phyloP scores from a whole-genome alignment of 2,329 filamentous ascomycete species.

The Talaromyces sp. region DNA sequence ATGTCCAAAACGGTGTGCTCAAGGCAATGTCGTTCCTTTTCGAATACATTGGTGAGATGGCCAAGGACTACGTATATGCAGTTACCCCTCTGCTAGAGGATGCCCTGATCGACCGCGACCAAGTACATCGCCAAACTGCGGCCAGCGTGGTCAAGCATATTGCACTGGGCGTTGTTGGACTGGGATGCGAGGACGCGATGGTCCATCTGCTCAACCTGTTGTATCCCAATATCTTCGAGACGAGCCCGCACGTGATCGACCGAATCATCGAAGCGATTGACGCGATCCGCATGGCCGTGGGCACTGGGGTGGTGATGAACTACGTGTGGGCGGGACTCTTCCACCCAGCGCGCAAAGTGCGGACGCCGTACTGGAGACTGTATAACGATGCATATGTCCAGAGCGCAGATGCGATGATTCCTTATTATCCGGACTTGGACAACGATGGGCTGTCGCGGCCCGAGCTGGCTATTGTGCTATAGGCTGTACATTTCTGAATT shows the following conservation, averaged over 20 bases:
- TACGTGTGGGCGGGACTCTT: slow-evolving; percentile 98
- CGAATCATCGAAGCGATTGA: slow-evolving; percentile 96
- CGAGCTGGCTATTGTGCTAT: slow-evolving; percentile 80
- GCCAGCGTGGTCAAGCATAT: slow-evolving; percentile 97
- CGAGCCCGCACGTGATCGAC: slow-evolving; percentile 96
- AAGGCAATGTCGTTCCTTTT: slow-evolving; percentile 97
- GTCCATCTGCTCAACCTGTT: slow-evolving; percentile 93
- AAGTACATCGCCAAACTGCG: slow-evolving; percentile 95
- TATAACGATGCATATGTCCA: slow-evolving; percentile 98
- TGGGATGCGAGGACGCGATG: slow-evolving; percentile 98
- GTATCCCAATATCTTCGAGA: slow-evolving; percentile 96
- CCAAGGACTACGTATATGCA: slow-evolving; percentile 98
- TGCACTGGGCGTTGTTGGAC: slow-evolving; percentile 90
- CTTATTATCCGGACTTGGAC: slow-evolving; percentile 84
- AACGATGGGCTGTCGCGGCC: slow-evolving; percentile 73
- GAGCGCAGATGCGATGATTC: slow-evolving; percentile 88
- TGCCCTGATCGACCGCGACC: slow-evolving; percentile 93
- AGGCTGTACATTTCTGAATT: slow-evolving; percentile 21
- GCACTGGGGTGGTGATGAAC: slow-evolving; percentile 89
- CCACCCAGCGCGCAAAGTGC: slow-evolving; percentile 91
- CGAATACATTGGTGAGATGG: slow-evolving; percentile 99
- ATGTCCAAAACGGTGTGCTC: slow-evolving; percentile 97
- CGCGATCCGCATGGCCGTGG: slow-evolving; percentile 87
- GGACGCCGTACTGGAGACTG: slow-evolving; percentile 89
- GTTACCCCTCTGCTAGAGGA: slow-evolving; percentile 94